Evolutionary conservation across 495 filamentous ascomycete species (phyloP), one percentile per base, ranked within the genome.

Genomic region (Beverwykella pulmonaria): DNA sequence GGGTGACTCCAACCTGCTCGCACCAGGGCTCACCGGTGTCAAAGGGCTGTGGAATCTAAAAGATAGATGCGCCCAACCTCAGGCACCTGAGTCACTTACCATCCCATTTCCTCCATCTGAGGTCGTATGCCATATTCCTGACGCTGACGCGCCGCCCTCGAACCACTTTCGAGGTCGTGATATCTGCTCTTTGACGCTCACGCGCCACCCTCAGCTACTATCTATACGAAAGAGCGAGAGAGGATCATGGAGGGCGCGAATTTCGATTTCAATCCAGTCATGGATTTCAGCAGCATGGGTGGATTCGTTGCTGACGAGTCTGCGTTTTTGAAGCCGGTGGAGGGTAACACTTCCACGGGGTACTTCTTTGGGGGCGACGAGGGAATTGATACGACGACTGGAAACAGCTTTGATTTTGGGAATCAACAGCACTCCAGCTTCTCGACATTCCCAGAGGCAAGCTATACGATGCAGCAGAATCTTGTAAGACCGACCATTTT

Each of bases 311-410:
- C 19, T 32, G n/a, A 30, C 10, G 27, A 20, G 48, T 17, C 59
- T 12, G 12, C 32, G 41, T 63, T 63, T 29, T 30, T 59, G 60
- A 68, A 68, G 65, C 50, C 59, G 1, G 53, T 14, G 7, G 34
- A 69, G 60, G 61, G 60, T 65, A 62, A 65, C 26, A 69, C 67
- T 32, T 44, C 44, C 25, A 44, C 39, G 17, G 39, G 8, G 8
- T 7, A 36, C 60, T 69, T 69, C 48, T 55, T 61, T 25, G n/a
- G 19, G 6, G 58, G 36, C 17, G 67, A 69, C 34, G 67, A 69
- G 61, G 67, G 54, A 22, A 64, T 69, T 26, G 67, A 69, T 48
- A 64, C 63, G 32, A 32, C 55, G 52, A 34, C 32, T 34, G 63
- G 47, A 34, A 25, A 10, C 22, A 9, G 9, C 26, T 57, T 65